A percentile compares a stretch with the other conserved stretches of the same genome.
phyloP scores from a whole-genome alignment of 352 stramenopile genomes.

The Globisporangium cystogenes region DNA sequence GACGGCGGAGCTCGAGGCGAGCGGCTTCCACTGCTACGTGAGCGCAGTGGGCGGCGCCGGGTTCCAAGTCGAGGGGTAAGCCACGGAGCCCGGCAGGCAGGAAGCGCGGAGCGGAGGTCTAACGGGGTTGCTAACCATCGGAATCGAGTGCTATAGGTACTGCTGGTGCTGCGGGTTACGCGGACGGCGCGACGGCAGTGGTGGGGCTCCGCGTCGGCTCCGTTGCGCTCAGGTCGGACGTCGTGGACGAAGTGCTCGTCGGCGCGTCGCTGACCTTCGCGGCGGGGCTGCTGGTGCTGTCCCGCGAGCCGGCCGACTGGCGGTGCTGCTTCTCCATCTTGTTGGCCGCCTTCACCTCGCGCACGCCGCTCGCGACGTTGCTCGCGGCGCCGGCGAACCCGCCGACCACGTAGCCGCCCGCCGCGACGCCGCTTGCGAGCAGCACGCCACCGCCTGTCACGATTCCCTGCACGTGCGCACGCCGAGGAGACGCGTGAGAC shows the following conservation, averaged over 20 bases:
- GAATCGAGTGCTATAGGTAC: neutral
- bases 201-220: neutral
- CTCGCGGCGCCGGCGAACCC: constrained; percentile 75
- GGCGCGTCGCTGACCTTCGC: neutral
- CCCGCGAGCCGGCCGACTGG: constrained; percentile 13
- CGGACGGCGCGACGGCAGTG: neutral
- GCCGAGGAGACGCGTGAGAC: neutral
- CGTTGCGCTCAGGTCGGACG: neutral
- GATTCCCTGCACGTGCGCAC: constrained; percentile 32
- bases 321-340: constrained; percentile 58
- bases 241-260: neutral
- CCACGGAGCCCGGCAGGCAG: neutral
- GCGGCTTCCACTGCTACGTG: constrained; percentile 50
- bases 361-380: constrained; percentile 78
- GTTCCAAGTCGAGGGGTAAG: constrained; percentile 17
- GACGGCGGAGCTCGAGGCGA: constrained; percentile 34
- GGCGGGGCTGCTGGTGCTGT: neutral
- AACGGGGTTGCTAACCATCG: constrained; percentile 1
- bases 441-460: constrained; percentile 72
- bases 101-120: constrained; percentile 1
- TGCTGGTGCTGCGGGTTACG: neutral
- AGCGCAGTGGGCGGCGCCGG: constrained; percentile 53
- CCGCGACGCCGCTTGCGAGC: constrained; percentile 69
- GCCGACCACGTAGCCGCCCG: constrained; percentile 73
- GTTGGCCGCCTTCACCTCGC: constrained; percentile 78